Conservation (phyloP, 164 flowering plant genomes). For the Annona cherimola region DNA sequence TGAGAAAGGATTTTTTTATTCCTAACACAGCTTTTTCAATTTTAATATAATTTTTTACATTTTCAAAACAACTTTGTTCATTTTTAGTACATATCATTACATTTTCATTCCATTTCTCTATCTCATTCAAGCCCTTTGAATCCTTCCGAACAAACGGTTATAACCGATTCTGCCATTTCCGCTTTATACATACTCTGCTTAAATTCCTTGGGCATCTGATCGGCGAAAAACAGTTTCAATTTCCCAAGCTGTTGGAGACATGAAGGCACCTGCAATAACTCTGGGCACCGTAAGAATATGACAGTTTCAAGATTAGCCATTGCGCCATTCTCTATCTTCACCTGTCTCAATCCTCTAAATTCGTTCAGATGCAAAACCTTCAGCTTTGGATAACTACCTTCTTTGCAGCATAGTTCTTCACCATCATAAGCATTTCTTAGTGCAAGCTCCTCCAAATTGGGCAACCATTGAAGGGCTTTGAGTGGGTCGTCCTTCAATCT, state of each 20-base stretch:
- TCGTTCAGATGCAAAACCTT: background rate
- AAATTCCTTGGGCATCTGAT: too few relatives aligned
- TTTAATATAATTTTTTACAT: too few relatives aligned
- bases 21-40: too few relatives aligned
- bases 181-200: too few relatives aligned
- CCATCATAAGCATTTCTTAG: conserved; percentile 1
- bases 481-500: conserved; percentile 6
- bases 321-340: conserved; percentile 1
- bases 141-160: too few relatives aligned
- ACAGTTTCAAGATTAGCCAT: background rate
- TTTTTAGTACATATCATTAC: too few relatives aligned
- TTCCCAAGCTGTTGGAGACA: conserved; percentile 1
- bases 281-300: background rate
- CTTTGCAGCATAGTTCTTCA: background rate
- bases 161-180: too few relatives aligned
- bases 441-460: background rate
- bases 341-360: background rate
- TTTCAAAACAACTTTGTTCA: too few relatives aligned
- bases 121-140: too few relatives aligned
- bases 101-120: too few relatives aligned
- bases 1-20: too few relatives aligned
- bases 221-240: background rate
- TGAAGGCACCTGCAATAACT: background rate
- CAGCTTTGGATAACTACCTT: background rate
- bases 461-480: background rate